Base-by-base conservation (phyloP, 2,329 filamentous ascomycete genomes). In the Talaromyces sp. region DNA sequence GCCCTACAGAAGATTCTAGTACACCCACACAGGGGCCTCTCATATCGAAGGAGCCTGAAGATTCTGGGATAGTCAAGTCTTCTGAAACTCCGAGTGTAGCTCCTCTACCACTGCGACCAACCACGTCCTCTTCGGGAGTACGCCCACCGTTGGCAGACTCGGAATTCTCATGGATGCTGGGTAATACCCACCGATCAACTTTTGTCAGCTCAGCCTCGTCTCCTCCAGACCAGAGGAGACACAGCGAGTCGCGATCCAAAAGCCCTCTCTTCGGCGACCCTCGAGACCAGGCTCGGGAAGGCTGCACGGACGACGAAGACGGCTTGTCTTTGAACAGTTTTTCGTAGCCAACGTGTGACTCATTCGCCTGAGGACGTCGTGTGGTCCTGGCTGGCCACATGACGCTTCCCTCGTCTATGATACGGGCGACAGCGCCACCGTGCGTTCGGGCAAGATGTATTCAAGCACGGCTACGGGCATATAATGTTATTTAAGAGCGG, bases 151-250 rank as follows among this genome's bases (percentile, higher is more conserved):
- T 82, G 55, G 73, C 76, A 39, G 73, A 81, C 56, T 77, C 80
- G 19, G 78, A 78, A 27, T 81, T 81, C 61, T 80, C 80, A 13
- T 82, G 80, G 77, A 81, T 82, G 78, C 72, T 82, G 42, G 80
- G 78, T 39, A 76, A 73, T 61, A 72, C 75, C 49, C 74, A 75
- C 57, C 72, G 78, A 28, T 79, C 77, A 10, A 75, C 73, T 32
- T 81, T 81, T 69, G 77, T 81, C 49, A 76, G 75, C 57, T 75
- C 77, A 17, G 75, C 73, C 19, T 78, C 78, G n/a, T 71, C 73
- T 30, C 74, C 76, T 15, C 77, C 78, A 39, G 78, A 81, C 61
- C 75, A 78, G 62, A 74, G 73, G 60, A 72, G 76, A 60, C 71
- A 74, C 36, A 73, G 64, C 56, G 70, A 70, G 51, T 63, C 63